Evolutionary conservation across 148 eudicot genomes (phyloP), one percentile per base, ranked within the genome.

Genomic region (Limonium bicolor): DNA sequence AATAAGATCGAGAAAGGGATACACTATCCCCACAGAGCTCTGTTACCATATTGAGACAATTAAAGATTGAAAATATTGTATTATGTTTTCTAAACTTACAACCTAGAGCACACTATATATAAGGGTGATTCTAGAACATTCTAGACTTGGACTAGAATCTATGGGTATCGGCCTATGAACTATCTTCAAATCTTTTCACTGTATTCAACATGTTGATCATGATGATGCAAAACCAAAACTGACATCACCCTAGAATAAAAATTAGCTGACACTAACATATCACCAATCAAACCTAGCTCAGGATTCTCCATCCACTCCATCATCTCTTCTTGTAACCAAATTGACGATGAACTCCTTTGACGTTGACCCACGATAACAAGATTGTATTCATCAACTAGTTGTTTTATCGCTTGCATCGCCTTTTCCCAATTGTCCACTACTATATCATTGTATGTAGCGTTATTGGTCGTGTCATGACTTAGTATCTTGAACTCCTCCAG

Each of bases 171-270:
- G n/a, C n/a, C n/a, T n/a, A n/a, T n/a, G n/a, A n/a, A n/a, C n/a
- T n/a, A n/a, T n/a, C n/a, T n/a, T n/a, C n/a, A n/a, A n/a, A n/a
- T n/a, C n/a, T n/a, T n/a, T n/a, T n/a, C n/a, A n/a, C n/a, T n/a
- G n/a, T n/a, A n/a, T n/a, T n/a, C 30, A 24, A 36, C 44, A 13
- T 18, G 1, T 10, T 15, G 16, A 14, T 5, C 17, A 9, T 50
- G 41, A 53, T 64, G 69, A 30, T 52, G 69, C 64, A 64, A 33
- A 0, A 64, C 55, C 26, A 64, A 34, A 13, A 64, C 18, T 20
- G 60, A 64, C 41, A 26, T 30, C 39, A 49, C 14, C 53, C 64
- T 2, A 37, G 19, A 3, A 51, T 41, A 3, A 58, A 8, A 2
- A 53, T 53, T 20, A 58, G n/a, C n/a, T n/a, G n/a, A n/a, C n/a